Evolutionary conservation across 2,329 filamentous ascomycete species (phyloP), one percentile per base, ranked within the genome.

Genomic region (Parastagonospora avenae): DNA sequence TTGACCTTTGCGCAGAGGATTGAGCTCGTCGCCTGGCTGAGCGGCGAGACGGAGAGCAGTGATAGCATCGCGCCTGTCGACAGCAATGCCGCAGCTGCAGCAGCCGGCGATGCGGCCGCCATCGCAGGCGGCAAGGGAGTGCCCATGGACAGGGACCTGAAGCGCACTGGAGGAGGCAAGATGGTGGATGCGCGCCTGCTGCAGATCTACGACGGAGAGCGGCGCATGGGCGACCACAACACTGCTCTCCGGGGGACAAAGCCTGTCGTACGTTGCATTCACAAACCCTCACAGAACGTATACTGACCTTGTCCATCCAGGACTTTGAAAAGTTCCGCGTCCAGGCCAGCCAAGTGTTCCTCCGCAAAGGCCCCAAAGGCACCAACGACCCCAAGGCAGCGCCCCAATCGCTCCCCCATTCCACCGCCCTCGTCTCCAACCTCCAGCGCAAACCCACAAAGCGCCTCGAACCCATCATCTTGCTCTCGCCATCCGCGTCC

Each of bases 401-500:
- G 10, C 35, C 35, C 28, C 36, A 24, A 32, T 74, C 75, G 52
- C 62, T 66, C 42, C 62, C 64, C 47, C 57, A 66, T 38, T 47
- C 64, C 46, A 50, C 64, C 50, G 51, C 73, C 6, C 72, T 76
- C 44, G 64, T 77, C 68, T 62, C 76, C 9, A 71, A 69, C 63
- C 69, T 74, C 42, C 59, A 62, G 35, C 37, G 37, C 37, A 76
- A 76, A 57, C 74, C 77, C 50, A 71, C 73, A 24, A 71, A 72
- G 40, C 81, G 84, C 44, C 78, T 82, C 31, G 79, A 80, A 71
- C 94, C 94, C 42, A 99, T 99, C 76, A 97, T 99, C 72, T 87
- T 99, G 27, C 87, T 99, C 54, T 97, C 94, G 0, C 94, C 94
- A 1, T 97, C 93, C 1, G 94, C 93, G 9, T 97, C 93, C 2